Evolutionary conservation across 225 moss, liverwort and hornwort genomes (phyloP).

Genomic region (Takakia lepidozioides): DNA sequence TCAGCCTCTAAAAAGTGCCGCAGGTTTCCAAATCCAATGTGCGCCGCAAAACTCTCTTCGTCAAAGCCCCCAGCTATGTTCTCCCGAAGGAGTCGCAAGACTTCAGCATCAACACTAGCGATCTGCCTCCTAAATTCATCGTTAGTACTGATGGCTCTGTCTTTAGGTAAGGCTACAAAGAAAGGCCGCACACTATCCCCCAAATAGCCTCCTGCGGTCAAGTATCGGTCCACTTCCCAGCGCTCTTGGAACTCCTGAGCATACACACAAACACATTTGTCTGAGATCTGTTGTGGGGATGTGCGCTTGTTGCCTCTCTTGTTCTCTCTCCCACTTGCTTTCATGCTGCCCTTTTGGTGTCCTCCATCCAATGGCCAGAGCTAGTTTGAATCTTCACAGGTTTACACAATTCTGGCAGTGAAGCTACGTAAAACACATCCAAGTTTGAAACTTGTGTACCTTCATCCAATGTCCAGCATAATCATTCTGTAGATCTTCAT

Average conservation of each 20-base stretch:
- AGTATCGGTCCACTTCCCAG: slow-evolving; percentile 85
- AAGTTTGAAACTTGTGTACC: too few relatives aligned
- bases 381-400: too few relatives aligned
- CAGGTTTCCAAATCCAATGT: slow-evolving; percentile 75
- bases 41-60: slow-evolving; percentile 65
- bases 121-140: slow-evolving; percentile 76
- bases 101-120: slow-evolving; percentile 46
- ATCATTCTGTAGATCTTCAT: too few relatives aligned
- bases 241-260: slow-evolving; percentile 66
- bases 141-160: slow-evolving; percentile 37
- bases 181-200: slow-evolving; percentile 77
- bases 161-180: slow-evolving; percentile 86
- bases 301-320: too few relatives aligned
- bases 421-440: too few relatives aligned
- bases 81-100: slow-evolving; percentile 58
- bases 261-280: neutral
- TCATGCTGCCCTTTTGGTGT: too few relatives aligned
- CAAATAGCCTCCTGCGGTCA: slow-evolving; percentile 70
- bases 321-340: too few relatives aligned
- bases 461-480: too few relatives aligned
- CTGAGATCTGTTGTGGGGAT: too few relatives aligned
- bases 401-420: too few relatives aligned
- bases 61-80: slow-evolving; percentile 68
- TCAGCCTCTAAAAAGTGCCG: slow-evolving; percentile 56
- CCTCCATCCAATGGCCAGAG: too few relatives aligned